phyloP scores from a whole-genome alignment of 2,329 filamentous ascomycete genomes.

The Ophiostoma sp. region DNA sequence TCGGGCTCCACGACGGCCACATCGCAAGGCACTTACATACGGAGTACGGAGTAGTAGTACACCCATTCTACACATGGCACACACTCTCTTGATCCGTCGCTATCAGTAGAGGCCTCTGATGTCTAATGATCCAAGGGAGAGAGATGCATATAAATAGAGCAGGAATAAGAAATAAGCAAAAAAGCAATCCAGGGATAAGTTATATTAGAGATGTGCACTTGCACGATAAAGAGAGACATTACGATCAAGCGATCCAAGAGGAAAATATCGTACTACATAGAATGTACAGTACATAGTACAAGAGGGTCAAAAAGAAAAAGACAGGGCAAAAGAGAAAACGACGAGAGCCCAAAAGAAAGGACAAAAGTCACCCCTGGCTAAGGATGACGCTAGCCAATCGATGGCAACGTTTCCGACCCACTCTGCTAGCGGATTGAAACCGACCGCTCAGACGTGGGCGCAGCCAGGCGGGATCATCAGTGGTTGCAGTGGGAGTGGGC shows the following conservation, averaged over 20 bases:
- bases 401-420: neutral
- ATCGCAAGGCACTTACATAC: neutral
- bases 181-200: neutral
- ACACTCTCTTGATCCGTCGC: neutral
- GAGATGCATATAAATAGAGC: neutral
- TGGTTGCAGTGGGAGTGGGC: conserved; percentile 10
- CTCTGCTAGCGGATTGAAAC: conserved; percentile 16
- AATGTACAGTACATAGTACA: neutral
- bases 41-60: no score
- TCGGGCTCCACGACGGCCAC: conserved; percentile 7
- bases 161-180: neutral
- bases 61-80: neutral
- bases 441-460: conserved; percentile 15
- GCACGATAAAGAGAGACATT: neutral
- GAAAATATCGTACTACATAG: neutral
- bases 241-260: conserved; percentile 5
- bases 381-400: conserved; percentile 11
- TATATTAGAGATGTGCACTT: neutral
- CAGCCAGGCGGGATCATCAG: conserved; percentile 15
- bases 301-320: neutral
- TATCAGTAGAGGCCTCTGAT: neutral
- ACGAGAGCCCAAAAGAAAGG: neutral
- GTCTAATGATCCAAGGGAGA: neutral
- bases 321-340: neutral
- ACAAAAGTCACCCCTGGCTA: conserved; percentile 19